These are phyloP conservation scores for Zymoseptoria ardabiliae DNA, from an alignment of 2,329 filamentous ascomycete genomes.

Conservation along the genomic window DNA sequence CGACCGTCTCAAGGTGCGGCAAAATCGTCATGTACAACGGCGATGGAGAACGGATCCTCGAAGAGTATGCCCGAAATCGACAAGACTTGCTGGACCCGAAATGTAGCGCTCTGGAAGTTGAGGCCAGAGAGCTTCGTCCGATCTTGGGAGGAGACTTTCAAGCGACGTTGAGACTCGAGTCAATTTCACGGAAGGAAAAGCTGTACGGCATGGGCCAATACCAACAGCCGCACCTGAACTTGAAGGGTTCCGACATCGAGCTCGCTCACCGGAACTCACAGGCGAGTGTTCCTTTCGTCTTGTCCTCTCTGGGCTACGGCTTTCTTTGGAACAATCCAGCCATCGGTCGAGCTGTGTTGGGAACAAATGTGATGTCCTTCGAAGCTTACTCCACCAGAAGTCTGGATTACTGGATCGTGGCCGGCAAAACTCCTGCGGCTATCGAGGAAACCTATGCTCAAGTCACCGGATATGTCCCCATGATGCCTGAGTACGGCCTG, in stretches of 20 bases:
- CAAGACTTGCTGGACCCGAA: slow-evolving; percentile 49
- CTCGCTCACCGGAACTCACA: slow-evolving; percentile 61
- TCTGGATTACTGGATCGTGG: slow-evolving; percentile 60
- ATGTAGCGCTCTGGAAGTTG: slow-evolving; percentile 50
- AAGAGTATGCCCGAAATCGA: slow-evolving; percentile 48
- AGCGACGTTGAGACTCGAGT: slow-evolving; percentile 53
- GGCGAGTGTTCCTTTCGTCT: slow-evolving; percentile 55
- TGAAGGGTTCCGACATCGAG: slow-evolving; percentile 57
- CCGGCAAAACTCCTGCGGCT: slow-evolving; percentile 47
- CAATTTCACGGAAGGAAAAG: slow-evolving; percentile 45
- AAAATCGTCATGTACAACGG: slow-evolving; percentile 45
- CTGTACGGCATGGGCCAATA: slow-evolving; percentile 64
- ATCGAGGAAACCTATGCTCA: slow-evolving; percentile 51
- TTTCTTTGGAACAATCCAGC: slow-evolving; percentile 61
- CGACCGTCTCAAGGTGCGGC: slow-evolving; percentile 40
- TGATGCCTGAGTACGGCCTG: slow-evolving; percentile 62
- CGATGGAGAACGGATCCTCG: slow-evolving; percentile 37
- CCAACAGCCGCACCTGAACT: slow-evolving; percentile 55
- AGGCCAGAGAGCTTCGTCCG: slow-evolving; percentile 52
- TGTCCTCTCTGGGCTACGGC: slow-evolving; percentile 55
- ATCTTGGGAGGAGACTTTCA: slow-evolving; percentile 48
- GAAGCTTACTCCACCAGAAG: slow-evolving; percentile 52
- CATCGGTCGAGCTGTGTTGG: slow-evolving; percentile 54
- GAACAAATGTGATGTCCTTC: slow-evolving; percentile 55
- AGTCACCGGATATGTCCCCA: slow-evolving; percentile 53